These are phyloP conservation scores for Phytopythium cucurbitacearum DNA, from an alignment of 352 stramenopile species.

Conservation along the genomic window DNA sequence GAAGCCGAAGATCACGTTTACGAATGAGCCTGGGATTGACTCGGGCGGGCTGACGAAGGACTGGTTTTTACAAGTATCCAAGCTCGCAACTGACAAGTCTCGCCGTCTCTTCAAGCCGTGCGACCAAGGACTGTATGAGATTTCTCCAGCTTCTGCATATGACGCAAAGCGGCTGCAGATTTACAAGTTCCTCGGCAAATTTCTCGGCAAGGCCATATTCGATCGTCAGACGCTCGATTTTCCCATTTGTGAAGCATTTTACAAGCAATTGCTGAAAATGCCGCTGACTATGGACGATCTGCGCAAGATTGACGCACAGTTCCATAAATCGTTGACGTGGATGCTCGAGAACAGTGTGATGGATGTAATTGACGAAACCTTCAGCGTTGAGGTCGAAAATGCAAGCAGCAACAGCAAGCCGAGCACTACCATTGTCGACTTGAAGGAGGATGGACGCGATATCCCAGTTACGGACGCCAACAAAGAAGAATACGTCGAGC, in stretches of 20 bases:
- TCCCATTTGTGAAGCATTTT: conserved; percentile 66
- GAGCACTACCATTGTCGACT: conserved; percentile 22
- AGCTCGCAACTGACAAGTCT: conserved; percentile 26
- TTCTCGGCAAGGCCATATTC: conserved; percentile 85
- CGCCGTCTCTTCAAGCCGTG: conserved; percentile 48
- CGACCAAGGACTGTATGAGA: conserved; percentile 45
- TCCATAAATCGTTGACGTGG: conserved; percentile 78
- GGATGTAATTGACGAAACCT: conserved; percentile 81
- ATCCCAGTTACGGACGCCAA: conserved; percentile 71
- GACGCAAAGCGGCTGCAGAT: conserved; percentile 28
- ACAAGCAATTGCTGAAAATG: conserved; percentile 64
- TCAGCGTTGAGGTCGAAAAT: conserved; percentile 60
- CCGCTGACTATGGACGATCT: conserved; percentile 53
- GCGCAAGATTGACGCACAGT: conserved; percentile 70
- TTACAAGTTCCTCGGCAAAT: conserved; percentile 70
- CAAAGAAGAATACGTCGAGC: conserved; percentile 70
- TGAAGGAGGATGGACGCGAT: conserved; percentile 62
- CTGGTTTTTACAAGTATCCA: conserved; percentile 82
- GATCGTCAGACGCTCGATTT: conserved; percentile 81
- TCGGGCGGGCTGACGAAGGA: conserved; percentile 87
- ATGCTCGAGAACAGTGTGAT: conserved; percentile 84
- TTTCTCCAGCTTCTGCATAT: conserved; percentile 31
- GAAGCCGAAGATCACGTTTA: conserved; percentile 81
- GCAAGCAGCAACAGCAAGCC: conserved; percentile 10
- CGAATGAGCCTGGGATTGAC: conserved; percentile 84